Conservation (phyloP, 805 yeast genomes). For the Candida tammaniensis region DNA sequence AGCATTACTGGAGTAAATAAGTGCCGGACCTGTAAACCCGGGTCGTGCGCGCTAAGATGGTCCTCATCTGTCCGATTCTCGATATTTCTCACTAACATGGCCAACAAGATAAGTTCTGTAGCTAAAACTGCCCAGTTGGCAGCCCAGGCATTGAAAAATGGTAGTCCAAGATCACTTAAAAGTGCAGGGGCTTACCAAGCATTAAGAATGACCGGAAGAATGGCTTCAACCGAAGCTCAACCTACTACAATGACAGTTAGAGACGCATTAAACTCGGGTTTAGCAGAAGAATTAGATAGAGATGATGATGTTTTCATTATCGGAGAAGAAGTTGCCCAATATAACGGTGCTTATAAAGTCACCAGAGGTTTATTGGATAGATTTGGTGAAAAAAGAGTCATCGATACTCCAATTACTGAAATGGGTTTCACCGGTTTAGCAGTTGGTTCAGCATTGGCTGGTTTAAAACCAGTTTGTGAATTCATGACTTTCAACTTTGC, state of each 20-base stretch:
- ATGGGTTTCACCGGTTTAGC: slow-evolving; percentile 97
- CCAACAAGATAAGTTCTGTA: slow-evolving; percentile 17
- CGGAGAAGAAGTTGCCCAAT: slow-evolving; percentile 99
- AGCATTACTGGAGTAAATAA: too few species aligned
- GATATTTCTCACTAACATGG: slow-evolving; percentile 6
- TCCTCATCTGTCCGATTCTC: slow-evolving; percentile 9
- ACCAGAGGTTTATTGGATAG: slow-evolving; percentile 93
- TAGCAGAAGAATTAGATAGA: slow-evolving; percentile 96
- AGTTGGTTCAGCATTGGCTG: slow-evolving; percentile 95
- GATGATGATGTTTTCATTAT: slow-evolving; percentile 91
- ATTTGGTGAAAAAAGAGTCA: slow-evolving; percentile 89
- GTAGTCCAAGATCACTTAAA: slow-evolving; percentile 18
- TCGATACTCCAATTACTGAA: slow-evolving; percentile 98
- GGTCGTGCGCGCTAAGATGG: slow-evolving; percentile 3
- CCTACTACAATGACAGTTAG: slow-evolving; percentile 79
- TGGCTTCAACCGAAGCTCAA: slow-evolving; percentile 49
- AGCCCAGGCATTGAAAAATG: slow-evolving; percentile 30
- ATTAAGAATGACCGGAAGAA: slow-evolving; percentile 34
- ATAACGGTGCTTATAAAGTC: slow-evolving; percentile 98
- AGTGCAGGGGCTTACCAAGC: slow-evolving; percentile 35
- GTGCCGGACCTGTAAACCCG: slow-evolving; percentile 6
- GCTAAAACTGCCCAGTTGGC: slow-evolving; percentile 45
- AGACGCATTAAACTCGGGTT: slow-evolving; percentile 92
- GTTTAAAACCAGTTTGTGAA: slow-evolving; percentile 94
- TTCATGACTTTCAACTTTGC: slow-evolving; percentile 99